phyloP scores from a whole-genome alignment of 2,329 filamentous ascomycete genomes.

The Diatrype stigma region DNA sequence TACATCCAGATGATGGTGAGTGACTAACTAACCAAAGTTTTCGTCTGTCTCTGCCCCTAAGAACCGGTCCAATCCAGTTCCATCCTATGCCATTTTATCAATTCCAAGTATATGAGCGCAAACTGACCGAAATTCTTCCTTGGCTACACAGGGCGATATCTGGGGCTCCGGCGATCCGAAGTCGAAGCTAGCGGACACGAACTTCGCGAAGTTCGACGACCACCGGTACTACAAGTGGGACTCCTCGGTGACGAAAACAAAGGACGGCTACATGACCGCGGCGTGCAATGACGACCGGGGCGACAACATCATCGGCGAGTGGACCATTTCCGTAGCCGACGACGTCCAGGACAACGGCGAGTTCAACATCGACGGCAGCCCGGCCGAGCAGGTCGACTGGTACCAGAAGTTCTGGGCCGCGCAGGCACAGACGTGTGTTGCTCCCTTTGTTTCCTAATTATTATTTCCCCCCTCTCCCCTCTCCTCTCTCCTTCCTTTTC shows the following conservation, averaged over 20 bases:
- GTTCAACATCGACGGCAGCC: constrained; percentile 30
- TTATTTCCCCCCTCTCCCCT: neutral
- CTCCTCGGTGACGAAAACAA: constrained; percentile 34
- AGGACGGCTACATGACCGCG: constrained; percentile 47
- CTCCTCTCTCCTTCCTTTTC: too few species aligned
- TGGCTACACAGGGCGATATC: constrained; percentile 19
- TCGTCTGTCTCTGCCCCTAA: neutral
- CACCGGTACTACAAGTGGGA: constrained; percentile 40
- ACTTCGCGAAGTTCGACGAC: constrained; percentile 30
- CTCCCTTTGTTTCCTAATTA: neutral
- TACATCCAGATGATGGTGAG: constrained; percentile 38
- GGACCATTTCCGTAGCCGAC: constrained; percentile 49
- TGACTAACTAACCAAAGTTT: too few species aligned
- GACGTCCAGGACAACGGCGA: constrained; percentile 39
- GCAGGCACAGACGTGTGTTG: constrained; percentile 38
- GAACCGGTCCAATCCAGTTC: neutral
- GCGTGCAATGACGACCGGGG: constrained; percentile 40
- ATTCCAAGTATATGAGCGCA: too few species aligned
- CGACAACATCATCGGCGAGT: constrained; percentile 55
- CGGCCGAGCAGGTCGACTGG: constrained; percentile 39
- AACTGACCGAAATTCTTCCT: too few species aligned
- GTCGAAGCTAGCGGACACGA: constrained; percentile 31
- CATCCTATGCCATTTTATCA: neutral
- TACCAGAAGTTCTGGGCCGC: constrained; percentile 55
- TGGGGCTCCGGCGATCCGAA: constrained; percentile 49